Conservation (phyloP, 495 filamentous ascomycete species). For the Hypoxylon rickii region DNA sequence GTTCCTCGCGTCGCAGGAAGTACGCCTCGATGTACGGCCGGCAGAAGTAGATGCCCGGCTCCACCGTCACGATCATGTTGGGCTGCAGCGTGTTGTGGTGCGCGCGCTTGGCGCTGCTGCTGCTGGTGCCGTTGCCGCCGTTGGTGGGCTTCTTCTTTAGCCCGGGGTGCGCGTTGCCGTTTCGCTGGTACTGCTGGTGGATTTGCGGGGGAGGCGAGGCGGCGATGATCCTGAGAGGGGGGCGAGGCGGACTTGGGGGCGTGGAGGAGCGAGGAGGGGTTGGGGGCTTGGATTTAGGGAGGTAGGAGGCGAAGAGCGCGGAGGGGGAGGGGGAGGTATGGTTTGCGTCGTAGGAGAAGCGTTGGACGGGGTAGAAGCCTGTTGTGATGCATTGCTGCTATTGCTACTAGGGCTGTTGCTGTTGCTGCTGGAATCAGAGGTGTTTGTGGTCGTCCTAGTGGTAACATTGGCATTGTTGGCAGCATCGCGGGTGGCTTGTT, state of each 20-base stretch:
- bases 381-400: background rate
- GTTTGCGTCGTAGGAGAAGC: conserved; percentile 6
- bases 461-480: background rate
- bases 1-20: conserved; percentile 64
- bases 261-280: background rate
- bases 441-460: background rate
- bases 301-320: conserved; percentile 7
- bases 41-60: conserved; percentile 84
- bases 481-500: conserved; percentile 28
- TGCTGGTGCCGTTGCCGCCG: background rate
- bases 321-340: conserved; percentile 2
- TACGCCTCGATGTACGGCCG: conserved; percentile 62
- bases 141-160: too few relatives aligned
- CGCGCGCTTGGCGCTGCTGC: conserved; percentile 7
- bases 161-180: conserved; percentile 28
- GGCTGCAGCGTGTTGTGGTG: conserved; percentile 53
- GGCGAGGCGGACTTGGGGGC: background rate
- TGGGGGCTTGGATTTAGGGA: background rate
- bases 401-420: conserved; percentile 11
- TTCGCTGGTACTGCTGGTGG: background rate
- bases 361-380: background rate
- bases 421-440: background rate
- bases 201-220: background rate
- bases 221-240: conserved; percentile 1
- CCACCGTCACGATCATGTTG: conserved; percentile 82